A percentile compares a stretch with the other conserved stretches of the same genome.
phyloP scores from a whole-genome alignment of 2,329 filamentous ascomycete genomes.

The Samsoniella hepiali region DNA sequence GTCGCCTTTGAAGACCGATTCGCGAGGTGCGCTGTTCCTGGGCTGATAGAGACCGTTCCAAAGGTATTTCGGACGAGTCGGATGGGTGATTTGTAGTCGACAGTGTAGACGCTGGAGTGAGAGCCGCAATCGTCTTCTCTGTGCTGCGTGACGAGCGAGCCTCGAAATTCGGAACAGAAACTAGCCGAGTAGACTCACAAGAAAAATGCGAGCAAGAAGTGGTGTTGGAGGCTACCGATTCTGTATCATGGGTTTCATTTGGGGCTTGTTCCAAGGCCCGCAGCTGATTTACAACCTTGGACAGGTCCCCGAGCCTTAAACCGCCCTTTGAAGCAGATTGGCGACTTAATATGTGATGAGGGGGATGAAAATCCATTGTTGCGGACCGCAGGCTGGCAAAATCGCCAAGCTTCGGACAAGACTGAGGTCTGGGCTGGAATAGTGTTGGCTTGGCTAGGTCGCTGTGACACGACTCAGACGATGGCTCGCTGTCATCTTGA shows the following conservation, averaged over 20 bases:
- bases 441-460: neutral
- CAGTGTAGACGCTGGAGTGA: neutral
- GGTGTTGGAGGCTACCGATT: neutral
- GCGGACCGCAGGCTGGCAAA: slow-evolving; percentile 9
- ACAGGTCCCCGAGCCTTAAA: slow-evolving; percentile 12
- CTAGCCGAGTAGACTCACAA: neutral
- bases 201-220: neutral
- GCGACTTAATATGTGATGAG: slow-evolving; percentile 16
- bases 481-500: neutral
- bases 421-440: neutral
- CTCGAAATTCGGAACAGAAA: neutral
- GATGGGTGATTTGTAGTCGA: neutral
- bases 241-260: neutral
- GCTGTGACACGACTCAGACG: neutral
- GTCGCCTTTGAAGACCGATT: neutral
- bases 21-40: neutral
- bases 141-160: neutral
- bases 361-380: slow-evolving; percentile 5
- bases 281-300: slow-evolving; percentile 13
- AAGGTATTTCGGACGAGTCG: neutral
- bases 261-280: neutral
- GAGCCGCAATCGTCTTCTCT: neutral
- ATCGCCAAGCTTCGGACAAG: slow-evolving; percentile 17
- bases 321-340: neutral
- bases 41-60: neutral